Evolutionary conservation across 192 early-diverging fungal genomes (phyloP), one percentile per base, ranked within the genome.

Genomic region (Spizellomyces punctatus): DNA sequence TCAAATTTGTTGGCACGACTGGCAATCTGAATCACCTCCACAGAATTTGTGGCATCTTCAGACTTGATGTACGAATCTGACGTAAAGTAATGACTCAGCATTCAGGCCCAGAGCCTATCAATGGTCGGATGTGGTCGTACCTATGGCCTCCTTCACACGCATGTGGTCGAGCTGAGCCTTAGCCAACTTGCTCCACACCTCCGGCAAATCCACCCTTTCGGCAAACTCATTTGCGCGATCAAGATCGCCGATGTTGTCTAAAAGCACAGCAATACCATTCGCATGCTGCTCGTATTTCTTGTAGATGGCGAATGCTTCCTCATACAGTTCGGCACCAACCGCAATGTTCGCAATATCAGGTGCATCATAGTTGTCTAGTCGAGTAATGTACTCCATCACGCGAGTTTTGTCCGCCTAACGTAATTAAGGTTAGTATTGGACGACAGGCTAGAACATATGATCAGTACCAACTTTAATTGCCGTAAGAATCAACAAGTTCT

Each of bases 211-310:
- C 50, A 90, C 90, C 45, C 90, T 86, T 76, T 99, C 95, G 58
- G 98, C 95, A 83, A 90, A 99, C 72, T 98, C 96, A 76, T 92
- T 90, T 6, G 96, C 98, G 64, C 98, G 95, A 75, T 96, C 96
- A 55, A 99, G 84, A 73, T 93, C 91, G 46, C 89, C 89, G 72
- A 99, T 91, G 71, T 98, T 90, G 72, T 93, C 90, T 73, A 99
- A 91, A 68, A 99, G 81, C 6, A 98, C 96, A 65, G 89, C 89
- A 63, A 98, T 91, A 16, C 93, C 98, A 50, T 91, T 89, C 7
- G 82, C 85, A 85, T 96, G 88, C 62, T 94, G 94, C 46, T 95
- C 90, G 71, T 95, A 91, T 76, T 95, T 94, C 81, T 96, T 94
- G 85, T 91, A 99, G 73, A 99, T 96, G 48, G 87, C 82, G 73